phyloP scores from a whole-genome alignment of 2,329 filamentous ascomycete genomes.

The Karstenula rhodostoma region DNA sequence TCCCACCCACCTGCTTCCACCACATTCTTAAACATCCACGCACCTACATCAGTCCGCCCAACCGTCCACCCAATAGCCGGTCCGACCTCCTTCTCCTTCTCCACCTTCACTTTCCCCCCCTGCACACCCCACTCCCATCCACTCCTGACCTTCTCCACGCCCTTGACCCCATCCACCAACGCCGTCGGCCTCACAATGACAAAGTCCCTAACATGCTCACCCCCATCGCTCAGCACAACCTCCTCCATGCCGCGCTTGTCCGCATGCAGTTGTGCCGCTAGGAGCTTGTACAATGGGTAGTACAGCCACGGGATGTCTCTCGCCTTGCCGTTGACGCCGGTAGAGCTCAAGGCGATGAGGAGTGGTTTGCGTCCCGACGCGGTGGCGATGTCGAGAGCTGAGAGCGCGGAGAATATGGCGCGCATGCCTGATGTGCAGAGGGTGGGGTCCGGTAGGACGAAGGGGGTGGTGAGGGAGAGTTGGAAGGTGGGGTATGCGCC shows the following conservation, averaged over 20 bases:
- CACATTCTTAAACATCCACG: slow-evolving; percentile 50
- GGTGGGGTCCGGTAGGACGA: slow-evolving; percentile 43
- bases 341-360: slow-evolving; percentile 48
- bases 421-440: slow-evolving; percentile 46
- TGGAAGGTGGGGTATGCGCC: slow-evolving; percentile 48
- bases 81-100: neutral
- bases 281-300: slow-evolving; percentile 46
- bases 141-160: slow-evolving; percentile 36
- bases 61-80: slow-evolving; percentile 47
- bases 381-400: slow-evolving; percentile 17
- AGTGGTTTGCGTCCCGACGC: slow-evolving; percentile 22
- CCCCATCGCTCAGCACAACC: slow-evolving; percentile 33
- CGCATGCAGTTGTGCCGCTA: slow-evolving; percentile 47
- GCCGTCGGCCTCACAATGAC: slow-evolving; percentile 50
- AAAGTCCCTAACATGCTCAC: slow-evolving; percentile 30
- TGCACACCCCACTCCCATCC: slow-evolving; percentile 37
- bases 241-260: slow-evolving; percentile 52
- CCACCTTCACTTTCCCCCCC: neutral
- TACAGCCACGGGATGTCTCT: slow-evolving; percentile 49
- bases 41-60: slow-evolving; percentile 50
- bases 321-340: slow-evolving; percentile 43
- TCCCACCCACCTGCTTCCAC: slow-evolving; percentile 38
- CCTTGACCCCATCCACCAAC: slow-evolving; percentile 43
- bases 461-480: slow-evolving; percentile 30
- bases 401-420: slow-evolving; percentile 43